Evolutionary conservation across 805 yeast genomes (phyloP).

Genomic region (Metschnikowia dekortorum): DNA sequence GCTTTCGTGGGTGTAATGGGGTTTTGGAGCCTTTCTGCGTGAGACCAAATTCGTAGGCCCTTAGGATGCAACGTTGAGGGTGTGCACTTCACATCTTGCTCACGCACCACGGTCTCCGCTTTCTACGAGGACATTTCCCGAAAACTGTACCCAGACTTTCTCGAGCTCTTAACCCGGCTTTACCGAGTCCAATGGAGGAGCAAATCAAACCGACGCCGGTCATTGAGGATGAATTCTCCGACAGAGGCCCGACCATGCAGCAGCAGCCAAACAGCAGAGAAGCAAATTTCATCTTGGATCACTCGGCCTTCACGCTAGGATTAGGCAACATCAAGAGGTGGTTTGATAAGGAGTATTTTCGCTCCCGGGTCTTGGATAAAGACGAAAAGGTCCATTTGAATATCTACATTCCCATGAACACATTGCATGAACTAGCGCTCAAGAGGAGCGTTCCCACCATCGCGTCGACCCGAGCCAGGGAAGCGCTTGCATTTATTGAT

Average conservation of each 20-base stretch:
- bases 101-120: too few relatives aligned
- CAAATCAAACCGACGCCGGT: not conserved
- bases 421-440: conserved; percentile 22
- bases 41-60: too few relatives aligned
- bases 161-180: not conserved
- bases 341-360: conserved; percentile 40
- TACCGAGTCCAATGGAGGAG: not conserved
- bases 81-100: too few relatives aligned
- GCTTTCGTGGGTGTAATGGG: too few relatives aligned
- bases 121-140: too few relatives aligned
- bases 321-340: conserved; percentile 64
- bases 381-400: conserved; percentile 23
- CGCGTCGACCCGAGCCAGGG: conserved; percentile 60
- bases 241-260: not conserved
- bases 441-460: conserved; percentile 45
- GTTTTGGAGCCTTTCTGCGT: too few relatives aligned
- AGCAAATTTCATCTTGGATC: conserved; percentile 54
- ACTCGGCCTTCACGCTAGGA: conserved; percentile 64
- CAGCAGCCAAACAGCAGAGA: conserved; percentile 5
- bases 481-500: conserved; percentile 60
- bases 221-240: not conserved
- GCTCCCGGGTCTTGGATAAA: conserved; percentile 19
- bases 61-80: too few relatives aligned
- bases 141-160: too few relatives aligned
- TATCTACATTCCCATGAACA: conserved; percentile 50